Evolutionary conservation across 768 basidiomycete species (phyloP).

Genomic region (Boletus subparvulus): DNA sequence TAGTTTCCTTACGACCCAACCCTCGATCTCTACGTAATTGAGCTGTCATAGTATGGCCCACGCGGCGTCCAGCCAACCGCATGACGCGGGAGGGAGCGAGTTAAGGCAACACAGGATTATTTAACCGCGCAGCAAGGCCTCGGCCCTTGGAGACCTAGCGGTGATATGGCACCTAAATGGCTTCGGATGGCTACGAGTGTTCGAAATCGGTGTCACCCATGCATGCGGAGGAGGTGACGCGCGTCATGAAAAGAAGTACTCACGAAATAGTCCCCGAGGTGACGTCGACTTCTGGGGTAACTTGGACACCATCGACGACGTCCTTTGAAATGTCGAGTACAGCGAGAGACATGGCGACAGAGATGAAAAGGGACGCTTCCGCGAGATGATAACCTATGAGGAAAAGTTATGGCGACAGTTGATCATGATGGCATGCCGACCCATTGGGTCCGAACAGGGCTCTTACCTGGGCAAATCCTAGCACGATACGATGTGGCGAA

Average conservation of each 20-base stretch:
- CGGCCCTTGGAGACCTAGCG: constrained; percentile 48
- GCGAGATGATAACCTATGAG: constrained; percentile 30
- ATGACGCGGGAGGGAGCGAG: neutral
- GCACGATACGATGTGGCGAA: neutral
- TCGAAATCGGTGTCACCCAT: neutral
- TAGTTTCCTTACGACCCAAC: neutral
- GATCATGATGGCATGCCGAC: neutral
- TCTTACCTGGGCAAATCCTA: constrained; percentile 24
- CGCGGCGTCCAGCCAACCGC: neutral
- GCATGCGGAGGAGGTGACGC: no score
- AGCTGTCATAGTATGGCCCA: neutral
- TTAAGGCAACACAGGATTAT: neutral
- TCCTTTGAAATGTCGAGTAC: constrained; percentile 44
- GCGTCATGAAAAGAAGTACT: constrained; percentile 1
- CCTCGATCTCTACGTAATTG: neutral
- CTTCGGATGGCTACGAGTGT: constrained; percentile 41
- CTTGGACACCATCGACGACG: constrained; percentile 40
- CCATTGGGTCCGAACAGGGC: neutral
- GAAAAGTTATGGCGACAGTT: neutral
- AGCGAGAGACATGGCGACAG: constrained; percentile 40
- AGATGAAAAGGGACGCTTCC: constrained; percentile 28
- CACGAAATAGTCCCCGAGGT: constrained; percentile 48
- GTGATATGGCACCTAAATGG: constrained; percentile 56
- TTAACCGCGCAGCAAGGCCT: constrained; percentile 6
- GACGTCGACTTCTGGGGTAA: constrained; percentile 44